phyloP scores from a whole-genome alignment of 1,284 basidiomycete genomes.

The Cryptococcus neoformans region DNA sequence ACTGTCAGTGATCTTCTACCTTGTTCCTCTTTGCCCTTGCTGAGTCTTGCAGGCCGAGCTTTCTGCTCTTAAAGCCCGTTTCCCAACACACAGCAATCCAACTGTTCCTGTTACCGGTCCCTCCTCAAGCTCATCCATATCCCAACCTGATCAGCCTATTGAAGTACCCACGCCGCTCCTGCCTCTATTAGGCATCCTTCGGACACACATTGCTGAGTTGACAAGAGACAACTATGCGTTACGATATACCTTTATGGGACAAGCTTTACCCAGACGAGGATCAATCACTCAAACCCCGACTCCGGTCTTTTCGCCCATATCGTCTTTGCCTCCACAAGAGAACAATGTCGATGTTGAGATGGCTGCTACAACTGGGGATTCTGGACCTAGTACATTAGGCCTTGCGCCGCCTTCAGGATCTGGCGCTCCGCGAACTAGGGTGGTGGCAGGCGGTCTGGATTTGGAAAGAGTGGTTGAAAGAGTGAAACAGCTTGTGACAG shows the following conservation, averaged over 20 bases:
- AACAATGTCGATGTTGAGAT: constrained; percentile 1
- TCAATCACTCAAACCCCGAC: constrained; percentile 7
- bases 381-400: neutral
- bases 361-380: neutral
- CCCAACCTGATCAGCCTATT: constrained; percentile 8
- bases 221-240: constrained; percentile 43
- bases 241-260: constrained; percentile 40
- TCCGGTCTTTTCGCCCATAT: constrained; percentile 2
- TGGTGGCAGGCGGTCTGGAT: constrained; percentile 14
- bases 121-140: neutral
- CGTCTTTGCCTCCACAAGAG: constrained; percentile 1
- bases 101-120: constrained; percentile 12
- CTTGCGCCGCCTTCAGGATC: neutral
- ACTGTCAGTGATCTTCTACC: constrained; percentile 13
- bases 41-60: constrained; percentile 17
- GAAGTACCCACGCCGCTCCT: constrained; percentile 30
- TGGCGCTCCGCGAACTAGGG: neutral
- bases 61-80: constrained; percentile 10
- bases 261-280: constrained; percentile 8
- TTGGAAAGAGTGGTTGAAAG: constrained; percentile 33
- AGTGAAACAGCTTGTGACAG: constrained; percentile 35
- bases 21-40: neutral
- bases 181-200: constrained; percentile 30
- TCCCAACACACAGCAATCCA: constrained; percentile 10
- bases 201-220: constrained; percentile 36